A percentile compares a stretch with the other conserved stretches of the same genome.
These are phyloP conservation scores for Linum tenue DNA, from an alignment of 345 rosid species.

Conservation along the genomic window DNA sequence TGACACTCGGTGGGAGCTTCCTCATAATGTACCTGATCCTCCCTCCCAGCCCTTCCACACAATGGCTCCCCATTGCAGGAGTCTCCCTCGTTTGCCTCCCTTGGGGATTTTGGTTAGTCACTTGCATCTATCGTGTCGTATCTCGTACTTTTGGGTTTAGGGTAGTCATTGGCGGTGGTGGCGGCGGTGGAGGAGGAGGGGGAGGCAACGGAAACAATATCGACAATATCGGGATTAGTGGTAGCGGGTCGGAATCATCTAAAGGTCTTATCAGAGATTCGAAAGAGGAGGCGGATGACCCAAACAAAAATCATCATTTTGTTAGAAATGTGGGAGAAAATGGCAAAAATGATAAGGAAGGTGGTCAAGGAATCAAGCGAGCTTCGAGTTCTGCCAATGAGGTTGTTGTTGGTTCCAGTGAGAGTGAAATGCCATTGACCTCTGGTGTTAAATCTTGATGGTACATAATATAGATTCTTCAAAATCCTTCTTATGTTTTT, in stretches of 20 bases:
- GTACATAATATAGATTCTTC: neutral
- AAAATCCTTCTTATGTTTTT: neutral
- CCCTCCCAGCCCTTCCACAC: conserved; percentile 32
- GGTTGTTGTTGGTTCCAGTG: conserved; percentile 20
- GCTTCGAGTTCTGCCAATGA: conserved; percentile 4
- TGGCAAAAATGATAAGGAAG: neutral
- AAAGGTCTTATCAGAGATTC: too few species aligned
- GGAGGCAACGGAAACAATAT: neutral
- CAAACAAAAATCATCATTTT: conserved; percentile 1
- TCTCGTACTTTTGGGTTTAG: conserved; percentile 58
- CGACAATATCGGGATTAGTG: neutral
- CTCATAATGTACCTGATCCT: conserved; percentile 41
- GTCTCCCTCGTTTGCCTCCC: conserved; percentile 64
- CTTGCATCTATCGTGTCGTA: conserved; percentile 45
- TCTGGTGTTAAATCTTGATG: too few species aligned
- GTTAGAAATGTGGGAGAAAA: conserved; percentile 9
- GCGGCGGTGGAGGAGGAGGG: conserved; percentile 21
- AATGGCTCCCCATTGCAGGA: conserved; percentile 55
- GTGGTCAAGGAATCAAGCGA: neutral
- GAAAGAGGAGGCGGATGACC: conserved; percentile 4
- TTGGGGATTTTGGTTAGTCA: conserved; percentile 69
- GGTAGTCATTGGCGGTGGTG: conserved; percentile 20
- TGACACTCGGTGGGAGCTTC: conserved; percentile 51
- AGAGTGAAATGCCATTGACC: conserved; percentile 37
- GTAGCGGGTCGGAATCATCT: too few species aligned